Evolutionary conservation across 2,329 filamentous ascomycete genomes (phyloP).

Genomic region (Pezicula rhizophila): DNA sequence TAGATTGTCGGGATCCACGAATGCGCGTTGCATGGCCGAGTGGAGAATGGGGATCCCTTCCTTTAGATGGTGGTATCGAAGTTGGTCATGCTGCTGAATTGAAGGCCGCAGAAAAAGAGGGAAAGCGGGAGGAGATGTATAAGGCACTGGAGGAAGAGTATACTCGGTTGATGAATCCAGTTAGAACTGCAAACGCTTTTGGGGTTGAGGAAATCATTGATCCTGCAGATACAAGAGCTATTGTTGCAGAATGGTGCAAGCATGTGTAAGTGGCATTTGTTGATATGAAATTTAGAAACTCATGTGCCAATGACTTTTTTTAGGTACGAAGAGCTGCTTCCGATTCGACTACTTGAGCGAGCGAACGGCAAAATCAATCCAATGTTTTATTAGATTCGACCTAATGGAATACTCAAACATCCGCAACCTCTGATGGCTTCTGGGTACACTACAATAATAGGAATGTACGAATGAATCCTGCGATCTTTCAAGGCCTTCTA

Average conservation of each 20-base stretch:
- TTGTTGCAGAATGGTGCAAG: conserved; percentile 48
- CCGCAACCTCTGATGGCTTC: conserved; percentile 1
- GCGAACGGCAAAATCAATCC: conserved; percentile 35
- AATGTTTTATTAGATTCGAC: conserved; percentile 27
- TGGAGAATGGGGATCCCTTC: conserved; percentile 56
- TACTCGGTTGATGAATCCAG: conserved; percentile 55
- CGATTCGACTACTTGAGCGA: conserved; percentile 26
- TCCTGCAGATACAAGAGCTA: conserved; percentile 49
- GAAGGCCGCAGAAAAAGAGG: conserved; percentile 45
- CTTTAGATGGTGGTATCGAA: conserved; percentile 59
- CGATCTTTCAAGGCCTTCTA: conserved; percentile 27
- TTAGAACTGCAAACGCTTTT: conserved; percentile 58
- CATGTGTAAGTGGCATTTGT: conserved; percentile 37
- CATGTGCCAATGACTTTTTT: neutral
- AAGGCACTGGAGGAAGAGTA: conserved; percentile 55
- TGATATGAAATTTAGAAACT: too few relatives aligned
- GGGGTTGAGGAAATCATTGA: conserved; percentile 61
- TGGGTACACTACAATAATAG: conserved; percentile 11
- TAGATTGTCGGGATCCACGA: conserved; percentile 54
- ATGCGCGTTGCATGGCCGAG: conserved; percentile 59
- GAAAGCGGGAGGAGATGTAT: conserved; percentile 44
- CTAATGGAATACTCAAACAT: too few relatives aligned
- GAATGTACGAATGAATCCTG: conserved; percentile 25
- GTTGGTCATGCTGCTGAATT: conserved; percentile 56
- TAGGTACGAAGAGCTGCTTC: conserved; percentile 21